Percentiles rank a stretch among this genome's conserved stretches.
phyloP scores from a whole-genome alignment of 2,329 filamentous ascomycete genomes.

The Trichoderma sp. region DNA sequence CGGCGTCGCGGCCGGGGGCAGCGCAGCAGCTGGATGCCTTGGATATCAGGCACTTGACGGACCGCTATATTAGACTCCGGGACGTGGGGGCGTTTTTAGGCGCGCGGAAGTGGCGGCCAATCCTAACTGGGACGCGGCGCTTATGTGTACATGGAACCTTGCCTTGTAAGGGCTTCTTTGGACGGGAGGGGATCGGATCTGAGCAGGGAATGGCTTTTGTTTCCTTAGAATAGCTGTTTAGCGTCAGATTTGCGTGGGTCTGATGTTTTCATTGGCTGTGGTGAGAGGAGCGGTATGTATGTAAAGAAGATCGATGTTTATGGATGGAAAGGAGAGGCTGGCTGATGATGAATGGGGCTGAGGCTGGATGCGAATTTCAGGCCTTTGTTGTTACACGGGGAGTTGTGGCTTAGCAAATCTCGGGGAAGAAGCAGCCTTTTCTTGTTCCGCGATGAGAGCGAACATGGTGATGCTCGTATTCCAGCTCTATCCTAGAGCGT shows the following conservation, averaged over 20 bases:
- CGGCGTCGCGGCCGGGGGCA: background rate
- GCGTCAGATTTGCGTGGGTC: background rate
- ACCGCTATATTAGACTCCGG: conserved; percentile 8
- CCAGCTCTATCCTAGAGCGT: background rate
- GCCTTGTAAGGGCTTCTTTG: background rate
- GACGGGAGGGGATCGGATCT: background rate
- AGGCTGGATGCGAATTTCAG: background rate
- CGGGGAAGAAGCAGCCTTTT: background rate
- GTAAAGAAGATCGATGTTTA: background rate
- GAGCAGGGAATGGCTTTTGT: background rate
- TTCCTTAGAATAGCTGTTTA: background rate
- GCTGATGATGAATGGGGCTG: background rate
- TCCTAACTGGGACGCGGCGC: background rate
- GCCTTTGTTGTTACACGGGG: background rate
- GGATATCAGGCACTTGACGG: conserved; percentile 17
- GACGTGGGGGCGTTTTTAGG: background rate
- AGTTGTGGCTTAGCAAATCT: background rate
- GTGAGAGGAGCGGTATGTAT: background rate
- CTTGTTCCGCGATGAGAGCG: background rate
- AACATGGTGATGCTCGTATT: background rate
- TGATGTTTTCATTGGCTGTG: conserved; percentile 1
- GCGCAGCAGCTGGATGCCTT: background rate
- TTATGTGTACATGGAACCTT: background rate
- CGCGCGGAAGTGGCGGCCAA: conserved; percentile 15
- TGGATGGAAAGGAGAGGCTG: background rate